Evolutionary conservation across 768 basidiomycete species (phyloP).

Genomic region (Scleroderma bovista): DNA sequence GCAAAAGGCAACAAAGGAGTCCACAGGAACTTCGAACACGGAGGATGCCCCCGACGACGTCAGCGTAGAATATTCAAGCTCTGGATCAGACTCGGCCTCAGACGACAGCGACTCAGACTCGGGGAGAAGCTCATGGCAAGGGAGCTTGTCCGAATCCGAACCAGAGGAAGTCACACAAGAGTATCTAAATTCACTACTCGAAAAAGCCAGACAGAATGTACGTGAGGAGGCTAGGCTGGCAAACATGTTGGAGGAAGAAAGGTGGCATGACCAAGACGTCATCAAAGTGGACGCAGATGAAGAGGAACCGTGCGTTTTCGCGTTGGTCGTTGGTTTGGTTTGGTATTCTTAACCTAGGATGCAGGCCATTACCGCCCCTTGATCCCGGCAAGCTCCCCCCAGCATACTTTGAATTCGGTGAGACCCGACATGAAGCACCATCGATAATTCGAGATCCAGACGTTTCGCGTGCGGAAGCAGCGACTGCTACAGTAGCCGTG

Average conservation of each 20-base stretch:
- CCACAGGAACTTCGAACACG: neutral
- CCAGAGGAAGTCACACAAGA: constrained; percentile 48
- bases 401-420: constrained; percentile 56
- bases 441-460: constrained; percentile 57
- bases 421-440: constrained; percentile 38
- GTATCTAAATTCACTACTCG: constrained; percentile 57
- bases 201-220: constrained; percentile 53
- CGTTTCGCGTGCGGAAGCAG: constrained; percentile 45
- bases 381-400: constrained; percentile 60
- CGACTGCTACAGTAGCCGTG: constrained; percentile 40
- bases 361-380: constrained; percentile 58
- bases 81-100: constrained; percentile 2
- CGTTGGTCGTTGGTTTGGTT: constrained; percentile 1
- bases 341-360: neutral
- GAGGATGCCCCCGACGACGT: constrained; percentile 3
- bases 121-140: constrained; percentile 28
- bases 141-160: constrained; percentile 29
- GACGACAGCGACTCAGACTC: constrained; percentile 29
- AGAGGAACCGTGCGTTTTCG: constrained; percentile 29
- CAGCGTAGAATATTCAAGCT: constrained; percentile 1
- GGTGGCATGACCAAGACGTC: constrained; percentile 45
- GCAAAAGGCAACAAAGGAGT: neutral
- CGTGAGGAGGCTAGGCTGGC: constrained; percentile 25
- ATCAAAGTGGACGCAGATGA: constrained; percentile 41
- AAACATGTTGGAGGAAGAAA: constrained; percentile 20